These are phyloP conservation scores for Trichomonascaceae sp. DNA, from an alignment of 1,139 yeast genomes.

Conservation along the genomic window DNA sequence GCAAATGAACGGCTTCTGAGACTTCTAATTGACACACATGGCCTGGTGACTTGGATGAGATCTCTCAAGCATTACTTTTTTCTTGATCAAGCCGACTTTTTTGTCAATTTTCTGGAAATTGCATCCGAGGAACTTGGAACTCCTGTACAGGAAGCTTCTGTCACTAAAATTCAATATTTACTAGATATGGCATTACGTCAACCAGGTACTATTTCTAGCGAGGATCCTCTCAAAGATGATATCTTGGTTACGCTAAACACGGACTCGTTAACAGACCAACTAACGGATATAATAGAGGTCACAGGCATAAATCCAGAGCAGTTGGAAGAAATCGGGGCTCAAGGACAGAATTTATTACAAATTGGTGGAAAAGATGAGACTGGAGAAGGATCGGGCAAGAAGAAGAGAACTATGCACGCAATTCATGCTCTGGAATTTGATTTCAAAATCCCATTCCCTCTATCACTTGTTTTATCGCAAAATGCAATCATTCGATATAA, in stretches of 20 bases:
- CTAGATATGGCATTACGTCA: constrained; percentile 37
- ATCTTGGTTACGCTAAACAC: constrained; percentile 28
- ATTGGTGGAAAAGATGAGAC: constrained; percentile 10
- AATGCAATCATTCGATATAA: constrained; percentile 76
- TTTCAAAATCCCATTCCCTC: constrained; percentile 74
- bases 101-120: constrained; percentile 39
- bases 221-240: constrained; percentile 36
- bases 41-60: constrained; percentile 37
- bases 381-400: constrained; percentile 10
- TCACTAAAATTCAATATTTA: constrained; percentile 37
- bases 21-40: constrained; percentile 56
- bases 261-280: constrained; percentile 45
- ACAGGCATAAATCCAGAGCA: constrained; percentile 52
- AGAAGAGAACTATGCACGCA: constrained; percentile 30
- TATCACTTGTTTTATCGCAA: constrained; percentile 65
- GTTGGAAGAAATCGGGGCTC: constrained; percentile 3
- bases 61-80: constrained; percentile 51
- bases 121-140: constrained; percentile 39
- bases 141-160: constrained; percentile 35
- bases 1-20: constrained; percentile 62
- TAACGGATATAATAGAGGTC: constrained; percentile 59
- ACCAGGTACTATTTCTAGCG: constrained; percentile 36
- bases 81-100: constrained; percentile 48
- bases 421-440: constrained; percentile 61
- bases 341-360: constrained; percentile 4